Evolutionary conservation across 1,284 basidiomycete species (phyloP), one percentile per base, ranked within the genome.

Genomic region (Flammula alnicola): DNA sequence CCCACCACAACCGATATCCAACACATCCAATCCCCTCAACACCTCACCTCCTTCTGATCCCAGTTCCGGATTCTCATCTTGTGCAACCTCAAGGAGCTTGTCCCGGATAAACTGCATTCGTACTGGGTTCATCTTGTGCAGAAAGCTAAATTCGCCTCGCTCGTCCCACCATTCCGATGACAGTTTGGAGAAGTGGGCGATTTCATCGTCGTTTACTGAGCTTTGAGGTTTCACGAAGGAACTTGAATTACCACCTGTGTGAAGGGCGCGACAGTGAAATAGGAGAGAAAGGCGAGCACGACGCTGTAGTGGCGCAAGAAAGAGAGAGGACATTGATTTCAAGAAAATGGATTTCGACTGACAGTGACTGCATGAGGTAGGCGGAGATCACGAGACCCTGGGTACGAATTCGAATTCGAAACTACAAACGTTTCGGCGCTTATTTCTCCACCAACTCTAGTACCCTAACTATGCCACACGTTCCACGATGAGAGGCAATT

Each of bases 141-240:
- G 73, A 30, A 96, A 75, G 2, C 77, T 81, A 63, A 98, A 97
- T 68, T 98, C 95, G 59, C 96, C 95, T 23, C 78, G 78, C 64
- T 97, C 93, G 68, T 98, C 87, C 97, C 97, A 99, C 97, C 97
- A 99, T 63, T 91, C 80, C 19, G 91, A 86, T 0, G 94, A 94
- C 1, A 99, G 83, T 27, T 82, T 80, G 3, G 95, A 95, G 69
- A 99, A 99, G 68, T 95, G 93, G 0, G 89, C 86, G 44, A 99
- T 91, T 69, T 98, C 95, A 45, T 79, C 79, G 1, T 78, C 64
- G 64, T 95, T 95, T 61, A 94, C 79, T 64, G 57, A 51, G 31
- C 38, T 55, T 5, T 31, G 44, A 4, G 25, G 3, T 9, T 19
- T 38, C n/a, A 12, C 43, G 2, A 32, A 16, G n/a, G n/a, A n/a